Conservation (phyloP, 345 rosid genomes). For the Bruguiera gymnorhiza region DNA sequence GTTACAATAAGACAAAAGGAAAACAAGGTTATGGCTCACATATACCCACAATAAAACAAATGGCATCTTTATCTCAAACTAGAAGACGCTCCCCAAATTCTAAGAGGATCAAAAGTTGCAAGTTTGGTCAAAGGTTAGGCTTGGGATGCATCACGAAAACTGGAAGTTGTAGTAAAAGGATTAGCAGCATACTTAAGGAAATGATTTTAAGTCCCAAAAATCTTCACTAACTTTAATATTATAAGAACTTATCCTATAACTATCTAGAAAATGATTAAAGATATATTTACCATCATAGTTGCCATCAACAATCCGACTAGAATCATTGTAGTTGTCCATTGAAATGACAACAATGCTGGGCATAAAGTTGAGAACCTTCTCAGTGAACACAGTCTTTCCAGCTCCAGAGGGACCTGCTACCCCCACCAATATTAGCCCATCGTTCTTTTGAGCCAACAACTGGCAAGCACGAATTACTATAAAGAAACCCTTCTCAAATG, state of each 20-base stretch:
- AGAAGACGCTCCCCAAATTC: neutral
- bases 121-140: neutral
- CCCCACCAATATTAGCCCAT: conserved; percentile 83
- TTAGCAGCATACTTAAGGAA: neutral
- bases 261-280: neutral
- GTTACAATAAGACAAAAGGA: neutral
- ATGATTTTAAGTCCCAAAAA: neutral
- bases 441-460: conserved; percentile 81
- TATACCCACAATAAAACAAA: neutral
- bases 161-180: neutral
- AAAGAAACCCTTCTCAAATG: conserved; percentile 94
- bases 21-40: neutral
- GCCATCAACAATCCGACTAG: conserved; percentile 85
- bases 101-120: too few relatives aligned
- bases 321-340: conserved; percentile 94
- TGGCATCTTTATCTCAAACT: neutral
- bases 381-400: conserved; percentile 94
- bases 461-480: conserved; percentile 91
- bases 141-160: neutral
- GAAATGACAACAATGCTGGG: conserved; percentile 89
- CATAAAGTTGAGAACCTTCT: conserved; percentile 84
- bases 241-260: neutral
- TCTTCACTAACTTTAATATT: neutral
- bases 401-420: conserved; percentile 99
- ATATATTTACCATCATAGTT: conserved; percentile 85